Conservation (phyloP, 257 asterid species). For the Salvia rosmarinus region DNA sequence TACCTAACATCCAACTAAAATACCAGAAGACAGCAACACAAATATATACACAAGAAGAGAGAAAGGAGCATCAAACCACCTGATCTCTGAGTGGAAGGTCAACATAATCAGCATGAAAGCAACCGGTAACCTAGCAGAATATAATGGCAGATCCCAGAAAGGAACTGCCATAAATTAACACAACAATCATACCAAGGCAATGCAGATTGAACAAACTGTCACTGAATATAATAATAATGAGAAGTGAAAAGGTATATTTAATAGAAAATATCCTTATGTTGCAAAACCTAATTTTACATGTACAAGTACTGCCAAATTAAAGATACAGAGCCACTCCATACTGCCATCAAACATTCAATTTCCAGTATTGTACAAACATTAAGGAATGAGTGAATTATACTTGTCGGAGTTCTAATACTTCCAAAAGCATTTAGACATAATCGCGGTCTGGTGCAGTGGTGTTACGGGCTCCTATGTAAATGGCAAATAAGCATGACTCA, state of each 20-base stretch:
- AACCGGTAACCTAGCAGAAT: not conserved
- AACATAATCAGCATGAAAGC: not conserved
- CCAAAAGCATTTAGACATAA: constrained; percentile 34
- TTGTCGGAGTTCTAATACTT: constrained; percentile 16
- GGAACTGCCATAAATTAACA: not conserved
- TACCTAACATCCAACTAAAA: not conserved
- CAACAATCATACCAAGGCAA: not conserved
- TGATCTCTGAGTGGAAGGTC: not conserved
- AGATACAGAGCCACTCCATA: constrained; percentile 18
- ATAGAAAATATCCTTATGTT: constrained; percentile 1
- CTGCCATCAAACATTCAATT: constrained; percentile 11
- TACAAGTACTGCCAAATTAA: constrained; percentile 31
- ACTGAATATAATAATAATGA: not conserved
- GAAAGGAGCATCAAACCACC: not conserved
- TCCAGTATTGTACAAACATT: constrained; percentile 39
- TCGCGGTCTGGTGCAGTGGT: constrained; percentile 26
- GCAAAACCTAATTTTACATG: constrained; percentile 19
- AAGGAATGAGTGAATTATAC: constrained; percentile 22
- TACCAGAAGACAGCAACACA: not conserved
- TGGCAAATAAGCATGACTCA: constrained; percentile 19
- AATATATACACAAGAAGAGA: not conserved
- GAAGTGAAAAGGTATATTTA: not conserved
- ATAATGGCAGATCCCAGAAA: not conserved
- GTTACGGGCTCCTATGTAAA: constrained; percentile 18
- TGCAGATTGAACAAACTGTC: no score